Evolutionary conservation across 164 flowering plant species (phyloP).

Genomic region (Platanus orientalis): DNA sequence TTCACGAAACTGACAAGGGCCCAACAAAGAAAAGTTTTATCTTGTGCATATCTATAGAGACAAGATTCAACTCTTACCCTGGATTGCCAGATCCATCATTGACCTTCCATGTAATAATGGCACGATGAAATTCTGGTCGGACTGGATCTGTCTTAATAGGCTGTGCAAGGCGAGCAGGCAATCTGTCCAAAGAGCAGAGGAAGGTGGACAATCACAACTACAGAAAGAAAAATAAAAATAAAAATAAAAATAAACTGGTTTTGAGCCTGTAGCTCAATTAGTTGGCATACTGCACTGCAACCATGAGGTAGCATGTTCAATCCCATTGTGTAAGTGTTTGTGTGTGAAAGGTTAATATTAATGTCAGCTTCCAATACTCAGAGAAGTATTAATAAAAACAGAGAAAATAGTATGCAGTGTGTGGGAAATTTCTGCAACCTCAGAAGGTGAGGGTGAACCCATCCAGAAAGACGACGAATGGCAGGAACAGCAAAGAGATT

Average conservation of each 20-base stretch:
- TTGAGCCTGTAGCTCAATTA: no score
- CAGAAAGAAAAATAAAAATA: background rate
- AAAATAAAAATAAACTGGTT: background rate
- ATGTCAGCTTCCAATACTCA: conserved; percentile 1
- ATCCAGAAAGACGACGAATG: conserved; percentile 76
- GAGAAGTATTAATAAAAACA: background rate
- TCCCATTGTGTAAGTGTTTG: no score
- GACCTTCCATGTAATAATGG: conserved; percentile 58
- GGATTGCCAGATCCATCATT: conserved; percentile 70
- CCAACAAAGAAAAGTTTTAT: background rate
- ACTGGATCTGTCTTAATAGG: conserved; percentile 61
- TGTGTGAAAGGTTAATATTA: no score
- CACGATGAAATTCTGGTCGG: conserved; percentile 85
- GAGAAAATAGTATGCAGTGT: background rate
- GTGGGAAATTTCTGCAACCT: conserved; percentile 47
- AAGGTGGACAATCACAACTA: background rate
- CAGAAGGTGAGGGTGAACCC: conserved; percentile 65
- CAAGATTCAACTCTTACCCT: conserved; percentile 48
- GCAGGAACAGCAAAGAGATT: conserved; percentile 78
- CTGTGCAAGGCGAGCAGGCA: conserved; percentile 61
- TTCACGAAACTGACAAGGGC: background rate
- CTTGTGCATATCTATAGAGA: background rate
- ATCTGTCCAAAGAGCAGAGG: conserved; percentile 32
- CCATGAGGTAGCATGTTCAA: background rate
- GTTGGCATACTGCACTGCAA: background rate